Base-by-base conservation (phyloP, 768 basidiomycete species). In the Kwoniella botswanensis region DNA sequence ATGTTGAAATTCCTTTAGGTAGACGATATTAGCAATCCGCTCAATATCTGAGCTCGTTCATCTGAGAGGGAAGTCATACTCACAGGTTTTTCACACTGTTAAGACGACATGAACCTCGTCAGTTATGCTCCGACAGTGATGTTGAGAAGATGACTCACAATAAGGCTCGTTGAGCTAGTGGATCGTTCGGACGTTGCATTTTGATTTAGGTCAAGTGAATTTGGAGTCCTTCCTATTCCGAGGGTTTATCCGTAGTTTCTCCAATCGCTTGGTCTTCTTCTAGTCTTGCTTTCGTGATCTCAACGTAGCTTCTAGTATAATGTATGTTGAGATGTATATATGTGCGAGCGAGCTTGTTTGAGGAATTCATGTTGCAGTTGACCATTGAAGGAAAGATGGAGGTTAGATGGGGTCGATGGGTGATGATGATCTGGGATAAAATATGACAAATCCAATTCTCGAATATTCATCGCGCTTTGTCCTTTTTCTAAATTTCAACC, bases 41-140 rank as follows among this genome's bases (percentile, higher is more conserved):
- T 21, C 11, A 26, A 56, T 56, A 0, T 1, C n/a, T 21, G 21
- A n/a, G 41, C 18, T n/a, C 15, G n/a, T 12, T 4, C 35, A 18
- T n/a, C 4, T n/a, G 18, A 2, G 13, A 15, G 43, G 42, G 41
- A 42, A 42, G n/a, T 12, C 17, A 17, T 46, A 69, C 68, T 26
- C 74, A 83, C 82, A 83, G 74, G 67, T 83, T 83, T 70, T 83
- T 83, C 18, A 83, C 74, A 61, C 73, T 74, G 46, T 54, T 17
- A 41, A n/a, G n/a, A 13, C 22, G 12, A 10, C 18, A 68, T 10
- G 6, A 21, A 68, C 18, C 29, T 44, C 12, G 35, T 26, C 73
- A 54, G 52, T 17, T 3, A 22, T 64, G 17, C 1, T 26, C 11
- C 3, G 21, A 58, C 18, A 5, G 18, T 21, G 21, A 18, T 12